Percentiles rank a stretch among this genome's conserved stretches.
These are phyloP conservation scores for Gastrolobium villosum DNA, from an alignment of 306 rosid species.

Conservation along the genomic window DNA sequence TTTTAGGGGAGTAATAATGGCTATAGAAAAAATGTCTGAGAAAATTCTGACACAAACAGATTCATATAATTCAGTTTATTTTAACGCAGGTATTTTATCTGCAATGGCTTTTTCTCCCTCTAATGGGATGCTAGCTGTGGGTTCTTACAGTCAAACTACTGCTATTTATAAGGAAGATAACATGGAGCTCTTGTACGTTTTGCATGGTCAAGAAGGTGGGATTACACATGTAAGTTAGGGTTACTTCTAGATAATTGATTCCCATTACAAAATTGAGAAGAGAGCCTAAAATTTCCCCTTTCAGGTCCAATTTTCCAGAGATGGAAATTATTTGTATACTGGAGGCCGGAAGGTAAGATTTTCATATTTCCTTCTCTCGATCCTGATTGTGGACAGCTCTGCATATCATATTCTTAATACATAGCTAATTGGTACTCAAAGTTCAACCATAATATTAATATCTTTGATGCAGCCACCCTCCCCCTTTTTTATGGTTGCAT, in stretches of 20 bases:
- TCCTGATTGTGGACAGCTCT: conserved; percentile 31
- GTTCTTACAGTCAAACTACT: conserved; percentile 90
- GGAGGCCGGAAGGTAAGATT: conserved; percentile 90
- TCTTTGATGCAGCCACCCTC: not conserved
- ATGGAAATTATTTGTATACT: conserved; percentile 91
- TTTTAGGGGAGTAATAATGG: not conserved
- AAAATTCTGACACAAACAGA: conserved; percentile 20
- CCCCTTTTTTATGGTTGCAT: not conserved
- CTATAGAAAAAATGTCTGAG: conserved; percentile 12
- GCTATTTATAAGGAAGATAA: conserved; percentile 91
- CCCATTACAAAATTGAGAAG: conserved; percentile 37
- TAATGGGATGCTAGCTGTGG: conserved; percentile 87
- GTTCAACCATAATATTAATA: conserved; percentile 21
- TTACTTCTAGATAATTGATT: conserved; percentile 45
- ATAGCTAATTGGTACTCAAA: not conserved
- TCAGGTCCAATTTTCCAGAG: conserved; percentile 94
- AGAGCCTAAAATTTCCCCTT: conserved; percentile 44
- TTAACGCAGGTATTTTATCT: conserved; percentile 82
- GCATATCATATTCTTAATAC: conserved; percentile 8
- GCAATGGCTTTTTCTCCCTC: conserved; percentile 91
- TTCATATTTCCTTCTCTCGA: conserved; percentile 23
- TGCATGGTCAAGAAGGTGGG: conserved; percentile 99
- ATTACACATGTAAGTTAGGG: conserved; percentile 87
- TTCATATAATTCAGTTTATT: conserved; percentile 29
- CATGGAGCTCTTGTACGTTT: conserved; percentile 85